Conservation (phyloP, 2,329 filamentous ascomycete genomes). For the Nigrospora oryzae region DNA sequence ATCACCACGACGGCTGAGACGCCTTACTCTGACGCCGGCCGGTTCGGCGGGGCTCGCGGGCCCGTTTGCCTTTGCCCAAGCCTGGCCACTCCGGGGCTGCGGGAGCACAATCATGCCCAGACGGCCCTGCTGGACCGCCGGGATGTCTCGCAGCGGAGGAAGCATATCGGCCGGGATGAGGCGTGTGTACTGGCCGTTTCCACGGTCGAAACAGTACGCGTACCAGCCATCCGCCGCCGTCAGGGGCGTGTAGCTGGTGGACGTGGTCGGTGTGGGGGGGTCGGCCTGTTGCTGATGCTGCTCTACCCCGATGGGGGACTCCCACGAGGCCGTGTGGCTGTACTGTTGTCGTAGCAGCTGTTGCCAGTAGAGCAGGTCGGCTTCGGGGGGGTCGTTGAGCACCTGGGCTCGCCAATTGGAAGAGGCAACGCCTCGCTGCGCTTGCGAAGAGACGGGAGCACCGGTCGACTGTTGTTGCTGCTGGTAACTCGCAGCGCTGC, state of each 20-base stretch:
- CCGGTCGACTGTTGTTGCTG: constrained; percentile 8
- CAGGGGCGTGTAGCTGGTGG: constrained; percentile 6
- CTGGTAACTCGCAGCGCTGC: constrained; percentile 6
- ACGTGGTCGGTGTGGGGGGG: neutral
- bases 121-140: constrained; percentile 26
- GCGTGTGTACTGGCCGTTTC: constrained; percentile 43
- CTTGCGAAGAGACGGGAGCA: constrained; percentile 6
- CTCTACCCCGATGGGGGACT: neutral
- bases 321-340: neutral
- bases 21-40: constrained; percentile 30
- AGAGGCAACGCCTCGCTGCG: constrained; percentile 14
- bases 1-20: constrained; percentile 4
- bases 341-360: neutral
- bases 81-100: constrained; percentile 24
- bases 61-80: constrained; percentile 17
- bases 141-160: constrained; percentile 34
- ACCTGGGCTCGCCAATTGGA: constrained; percentile 19
- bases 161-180: constrained; percentile 49
- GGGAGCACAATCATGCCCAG: constrained; percentile 40
- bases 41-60: constrained; percentile 26
- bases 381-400: constrained; percentile 6
- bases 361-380: constrained; percentile 9
- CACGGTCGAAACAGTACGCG: constrained; percentile 44
- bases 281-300: neutral
- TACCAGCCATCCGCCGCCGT: constrained; percentile 21